phyloP scores from a whole-genome alignment of 257 asterid species.

The Jaltomata sinuosa region DNA sequence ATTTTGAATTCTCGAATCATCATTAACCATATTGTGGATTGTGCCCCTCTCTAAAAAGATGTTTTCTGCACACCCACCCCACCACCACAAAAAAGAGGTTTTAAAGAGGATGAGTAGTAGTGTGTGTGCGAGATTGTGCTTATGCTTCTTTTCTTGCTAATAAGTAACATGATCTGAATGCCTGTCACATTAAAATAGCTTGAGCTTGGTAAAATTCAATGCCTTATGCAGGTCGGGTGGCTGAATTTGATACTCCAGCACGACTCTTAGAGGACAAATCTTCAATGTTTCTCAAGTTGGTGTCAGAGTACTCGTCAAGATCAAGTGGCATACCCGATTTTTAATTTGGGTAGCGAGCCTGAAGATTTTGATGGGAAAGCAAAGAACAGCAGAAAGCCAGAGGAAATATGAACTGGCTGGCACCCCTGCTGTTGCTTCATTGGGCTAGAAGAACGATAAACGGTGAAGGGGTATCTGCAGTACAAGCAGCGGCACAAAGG shows the following conservation, averaged over 20 bases:
- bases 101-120: background rate
- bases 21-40: background rate
- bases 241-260: slow-evolving; percentile 86
- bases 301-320: slow-evolving; percentile 78
- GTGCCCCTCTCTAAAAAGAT: background rate
- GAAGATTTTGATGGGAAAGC: background rate
- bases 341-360: slow-evolving; percentile 14
- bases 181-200: background rate
- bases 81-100: background rate
- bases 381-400: background rate
- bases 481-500: background rate
- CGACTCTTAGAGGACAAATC: slow-evolving; percentile 86
- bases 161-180: background rate
- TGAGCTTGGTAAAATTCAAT: background rate
- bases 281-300: slow-evolving; percentile 94
- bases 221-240: slow-evolving; percentile 71
- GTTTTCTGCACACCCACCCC: background rate
- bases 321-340: slow-evolving; percentile 54
- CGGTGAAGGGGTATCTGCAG: background rate
- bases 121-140: background rate
- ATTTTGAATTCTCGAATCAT: background rate
- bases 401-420: background rate
- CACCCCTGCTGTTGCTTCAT: background rate
- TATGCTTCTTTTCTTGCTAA: background rate
- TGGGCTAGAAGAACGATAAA: background rate